A percentile compares a stretch with the other conserved stretches of the same genome.
phyloP scores from a whole-genome alignment of 2,329 filamentous ascomycete species.

The Tolypocladium ovalisporum region DNA sequence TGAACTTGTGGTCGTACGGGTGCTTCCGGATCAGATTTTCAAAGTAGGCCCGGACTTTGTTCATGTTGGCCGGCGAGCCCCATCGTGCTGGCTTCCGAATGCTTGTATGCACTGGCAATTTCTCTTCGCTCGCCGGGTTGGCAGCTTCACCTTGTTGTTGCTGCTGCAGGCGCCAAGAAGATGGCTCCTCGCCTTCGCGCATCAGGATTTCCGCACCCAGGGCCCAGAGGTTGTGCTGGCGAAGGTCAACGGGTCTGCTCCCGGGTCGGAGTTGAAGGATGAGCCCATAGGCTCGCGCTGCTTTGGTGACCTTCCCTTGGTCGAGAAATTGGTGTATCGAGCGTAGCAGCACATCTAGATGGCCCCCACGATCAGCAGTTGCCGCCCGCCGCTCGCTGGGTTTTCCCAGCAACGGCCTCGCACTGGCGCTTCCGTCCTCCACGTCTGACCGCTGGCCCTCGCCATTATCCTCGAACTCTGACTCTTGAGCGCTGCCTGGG shows the following conservation, averaged over 20 bases:
- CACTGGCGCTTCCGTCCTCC: slow-evolving; percentile 31
- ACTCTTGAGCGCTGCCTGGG: background rate
- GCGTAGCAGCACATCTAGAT: slow-evolving; percentile 56
- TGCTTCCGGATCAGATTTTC: slow-evolving; percentile 68
- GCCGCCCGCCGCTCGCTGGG: background rate
- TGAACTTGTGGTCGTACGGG: slow-evolving; percentile 53
- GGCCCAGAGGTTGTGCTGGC: slow-evolving; percentile 63
- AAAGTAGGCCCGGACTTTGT: slow-evolving; percentile 50
- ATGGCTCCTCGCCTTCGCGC: slow-evolving; percentile 35
- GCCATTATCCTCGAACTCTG: background rate
- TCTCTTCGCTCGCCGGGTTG: background rate
- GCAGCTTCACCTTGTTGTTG: background rate
- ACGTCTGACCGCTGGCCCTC: slow-evolving; percentile 1
- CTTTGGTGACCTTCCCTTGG: slow-evolving; percentile 58
- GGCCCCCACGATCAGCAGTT: slow-evolving; percentile 19
- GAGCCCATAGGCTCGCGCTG: slow-evolving; percentile 64
- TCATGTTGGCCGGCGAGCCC: slow-evolving; percentile 35
- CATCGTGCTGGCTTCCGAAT: slow-evolving; percentile 16
- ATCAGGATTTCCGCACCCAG: slow-evolving; percentile 78
- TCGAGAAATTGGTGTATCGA: slow-evolving; percentile 64
- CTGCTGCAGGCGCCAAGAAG: background rate
- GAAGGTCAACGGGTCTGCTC: slow-evolving; percentile 49
- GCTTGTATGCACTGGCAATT: background rate
- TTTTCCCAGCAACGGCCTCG: slow-evolving; percentile 13
- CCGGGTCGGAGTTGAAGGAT: slow-evolving; percentile 45